These are phyloP conservation scores for Eucalyptus rudis DNA, from an alignment of 345 rosid genomes.

Conservation along the genomic window DNA sequence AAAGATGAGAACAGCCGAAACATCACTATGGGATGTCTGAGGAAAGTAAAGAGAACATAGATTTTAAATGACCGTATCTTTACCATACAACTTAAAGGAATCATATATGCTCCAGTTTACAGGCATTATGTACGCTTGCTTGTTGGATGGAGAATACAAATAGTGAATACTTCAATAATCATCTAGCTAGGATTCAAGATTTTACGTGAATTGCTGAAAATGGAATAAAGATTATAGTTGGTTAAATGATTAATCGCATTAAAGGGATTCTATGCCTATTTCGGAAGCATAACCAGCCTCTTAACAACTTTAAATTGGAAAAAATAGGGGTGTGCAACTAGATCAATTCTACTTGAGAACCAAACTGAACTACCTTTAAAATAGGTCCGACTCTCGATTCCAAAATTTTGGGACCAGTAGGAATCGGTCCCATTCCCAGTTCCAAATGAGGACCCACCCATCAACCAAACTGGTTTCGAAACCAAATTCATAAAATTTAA, in stretches of 20 bases:
- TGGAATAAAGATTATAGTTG: neutral
- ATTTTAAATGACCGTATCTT: neutral
- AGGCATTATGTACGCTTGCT: neutral
- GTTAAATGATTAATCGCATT: neutral
- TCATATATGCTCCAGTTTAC: neutral
- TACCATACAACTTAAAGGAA: neutral
- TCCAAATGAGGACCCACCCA: too few species aligned
- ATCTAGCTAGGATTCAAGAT: neutral
- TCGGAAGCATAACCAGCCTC: too few species aligned
- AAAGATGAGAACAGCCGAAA: neutral
- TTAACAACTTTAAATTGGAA: too few species aligned
- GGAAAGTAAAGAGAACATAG: neutral
- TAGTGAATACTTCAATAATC: neutral
- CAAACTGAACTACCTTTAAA: too few species aligned
- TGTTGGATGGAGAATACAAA: neutral
- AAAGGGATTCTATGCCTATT: too few species aligned
- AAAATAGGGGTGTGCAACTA: too few species aligned
- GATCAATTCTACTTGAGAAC: too few species aligned
- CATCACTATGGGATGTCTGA: neutral
- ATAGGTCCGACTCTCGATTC: fast-evolving
- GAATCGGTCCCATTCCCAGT: too few species aligned
- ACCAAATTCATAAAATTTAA: too few species aligned
- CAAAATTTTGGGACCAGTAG: too few species aligned
- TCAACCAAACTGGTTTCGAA: too few species aligned
- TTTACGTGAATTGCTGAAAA: neutral